These are phyloP conservation scores for Trichocladium antarcticum DNA, from an alignment of 495 filamentous ascomycete genomes.

Conservation along the genomic window DNA sequence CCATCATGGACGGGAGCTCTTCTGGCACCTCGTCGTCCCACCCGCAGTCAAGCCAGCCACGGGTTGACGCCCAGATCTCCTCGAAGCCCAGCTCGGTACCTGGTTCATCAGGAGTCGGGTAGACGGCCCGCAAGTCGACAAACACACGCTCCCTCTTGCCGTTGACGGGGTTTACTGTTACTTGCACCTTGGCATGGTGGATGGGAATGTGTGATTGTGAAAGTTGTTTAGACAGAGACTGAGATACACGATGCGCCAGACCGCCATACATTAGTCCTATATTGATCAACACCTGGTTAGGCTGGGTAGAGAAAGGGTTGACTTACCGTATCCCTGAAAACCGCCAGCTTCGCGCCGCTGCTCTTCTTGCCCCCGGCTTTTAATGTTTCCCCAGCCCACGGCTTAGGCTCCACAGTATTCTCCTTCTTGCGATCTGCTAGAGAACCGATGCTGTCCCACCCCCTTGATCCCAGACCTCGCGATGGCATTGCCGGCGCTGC, in stretches of 20 bases:
- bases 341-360: slow-evolving; percentile 67
- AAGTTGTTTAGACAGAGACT: slow-evolving; percentile 41
- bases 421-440: slow-evolving; percentile 86
- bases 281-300: slow-evolving; percentile 73
- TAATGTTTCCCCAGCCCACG: slow-evolving; percentile 86
- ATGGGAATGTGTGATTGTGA: slow-evolving; percentile 40
- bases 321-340: slow-evolving; percentile 96
- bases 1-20: slow-evolving; percentile 8
- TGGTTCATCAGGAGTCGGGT: slow-evolving; percentile 60
- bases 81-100: slow-evolving; percentile 74
- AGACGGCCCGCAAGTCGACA: slow-evolving; percentile 73
- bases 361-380: slow-evolving; percentile 71
- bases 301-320: slow-evolving; percentile 20
- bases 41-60: slow-evolving; percentile 63
- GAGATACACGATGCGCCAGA: slow-evolving; percentile 46
- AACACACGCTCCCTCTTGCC: slow-evolving; percentile 75
- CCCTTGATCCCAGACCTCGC: slow-evolving; percentile 45
- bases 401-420: slow-evolving; percentile 73
- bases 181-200: slow-evolving; percentile 49
- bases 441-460: slow-evolving; percentile 88
- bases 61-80: slow-evolving; percentile 68
- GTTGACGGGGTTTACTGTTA: slow-evolving; percentile 63
- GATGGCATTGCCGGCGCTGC: slow-evolving; percentile 39
- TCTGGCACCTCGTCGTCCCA: slow-evolving; percentile 47
- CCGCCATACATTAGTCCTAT: slow-evolving; percentile 78